These are phyloP conservation scores for Dalbergia oliveri DNA, from an alignment of 306 rosid species.

Conservation along the genomic window DNA sequence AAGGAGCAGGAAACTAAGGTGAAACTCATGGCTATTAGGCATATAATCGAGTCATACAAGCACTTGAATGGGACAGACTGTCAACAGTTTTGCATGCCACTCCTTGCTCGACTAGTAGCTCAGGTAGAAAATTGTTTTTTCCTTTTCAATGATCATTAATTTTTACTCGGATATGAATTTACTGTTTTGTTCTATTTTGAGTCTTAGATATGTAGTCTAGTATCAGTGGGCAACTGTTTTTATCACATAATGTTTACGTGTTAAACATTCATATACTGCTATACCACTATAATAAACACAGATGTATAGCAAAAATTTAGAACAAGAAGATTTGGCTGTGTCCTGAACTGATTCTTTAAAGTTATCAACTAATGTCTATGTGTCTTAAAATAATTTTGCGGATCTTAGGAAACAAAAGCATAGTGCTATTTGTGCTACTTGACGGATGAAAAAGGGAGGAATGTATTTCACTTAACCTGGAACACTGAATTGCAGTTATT, in stretches of 20 bases:
- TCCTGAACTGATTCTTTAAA: slow-evolving; percentile 4
- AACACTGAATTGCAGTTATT: slow-evolving; percentile 17
- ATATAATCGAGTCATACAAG: slow-evolving; percentile 76
- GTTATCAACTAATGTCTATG: not conserved
- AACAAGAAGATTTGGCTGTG: slow-evolving; percentile 25
- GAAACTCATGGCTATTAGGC: slow-evolving; percentile 75
- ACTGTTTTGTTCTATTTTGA: not conserved
- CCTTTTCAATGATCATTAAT: slow-evolving; percentile 4
- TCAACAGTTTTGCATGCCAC: slow-evolving; percentile 78
- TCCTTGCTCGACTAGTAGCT: slow-evolving; percentile 92
- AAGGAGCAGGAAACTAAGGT: slow-evolving; percentile 71
- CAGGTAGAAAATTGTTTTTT: slow-evolving; percentile 65
- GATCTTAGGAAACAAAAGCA: not conserved
- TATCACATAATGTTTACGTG: slow-evolving; percentile 22
- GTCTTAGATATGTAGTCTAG: slow-evolving; percentile 31
- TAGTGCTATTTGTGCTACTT: not conserved
- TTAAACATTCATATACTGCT: slow-evolving; percentile 22
- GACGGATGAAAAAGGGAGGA: slow-evolving; percentile 25
- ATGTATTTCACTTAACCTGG: slow-evolving; percentile 28
- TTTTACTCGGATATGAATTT: slow-evolving; percentile 12
- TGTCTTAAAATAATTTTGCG: not conserved
- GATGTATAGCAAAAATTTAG: slow-evolving; percentile 14
- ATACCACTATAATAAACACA: not conserved
- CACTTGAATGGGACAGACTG: slow-evolving; percentile 66
- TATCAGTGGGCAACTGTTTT: slow-evolving; percentile 29